Evolutionary conservation across 169 alveolate species (phyloP), one percentile per base, ranked within the genome.

Genomic region (Babesia gibsoni): DNA sequence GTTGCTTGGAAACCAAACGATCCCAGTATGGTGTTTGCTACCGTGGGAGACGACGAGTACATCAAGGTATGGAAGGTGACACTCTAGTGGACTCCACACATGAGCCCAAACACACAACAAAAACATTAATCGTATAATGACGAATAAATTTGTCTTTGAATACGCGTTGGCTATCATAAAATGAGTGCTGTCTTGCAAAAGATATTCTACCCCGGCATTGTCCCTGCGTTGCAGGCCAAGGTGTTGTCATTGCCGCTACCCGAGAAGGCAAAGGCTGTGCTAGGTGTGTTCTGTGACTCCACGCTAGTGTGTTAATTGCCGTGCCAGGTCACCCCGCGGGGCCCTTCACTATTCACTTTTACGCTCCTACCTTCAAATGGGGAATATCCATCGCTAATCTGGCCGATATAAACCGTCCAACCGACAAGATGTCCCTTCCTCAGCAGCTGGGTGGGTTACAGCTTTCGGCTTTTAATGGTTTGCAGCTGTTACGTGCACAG

Each of bases 341-440:
- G 4, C 96, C 97, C 12, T 90, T 95, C 67, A 92, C 97, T 35
- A 94, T 93, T 45, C 95, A 91, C 85, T 95, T 95, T 73, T 95
- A 96, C 93, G 97, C 97, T 16, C 98, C 98, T 1, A 69, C 96
- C 6, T 91, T 93, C 61, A 95, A 95, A 66, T 95, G 98, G 98
- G 84, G 90, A 37, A 93, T 95, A 32, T 91, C 96, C 7, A 53
- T 94, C 29, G 96, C 98, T 10, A 95, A 95, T 73, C 41, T 95
- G 18, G 88, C 84, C 30, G 98, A 95, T 42, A 78, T 93, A 41
- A 82, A 91, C 61, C 90, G 92, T 52, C 94, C 95, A 16, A 89
- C 94, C 16, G 91, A 92, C 23, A 78, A 83, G 35, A 78, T 94
- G 35, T 94, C 98, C 27, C 82, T 91, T 0, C 93, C 95, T 10